A percentile compares a stretch with the other conserved stretches of the same genome.
Evolutionary conservation across 1,139 yeast species (phyloP).

Genomic region (Yamadazyma kanchanaburiensis): DNA sequence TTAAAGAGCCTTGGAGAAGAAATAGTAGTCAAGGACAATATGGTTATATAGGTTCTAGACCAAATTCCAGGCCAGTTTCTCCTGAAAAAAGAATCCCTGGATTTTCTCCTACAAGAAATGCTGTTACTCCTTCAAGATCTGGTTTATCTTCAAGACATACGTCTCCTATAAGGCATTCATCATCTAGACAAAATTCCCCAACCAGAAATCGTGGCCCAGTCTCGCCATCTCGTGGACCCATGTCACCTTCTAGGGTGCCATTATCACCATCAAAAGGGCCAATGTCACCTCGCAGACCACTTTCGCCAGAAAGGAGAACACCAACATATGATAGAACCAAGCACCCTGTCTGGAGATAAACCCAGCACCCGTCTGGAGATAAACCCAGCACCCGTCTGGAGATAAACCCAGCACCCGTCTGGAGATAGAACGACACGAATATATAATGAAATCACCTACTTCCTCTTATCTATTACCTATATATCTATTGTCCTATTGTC

Average conservation of each 20-base stretch:
- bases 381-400: not conserved
- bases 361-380: not conserved
- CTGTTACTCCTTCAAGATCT: constrained; percentile 3
- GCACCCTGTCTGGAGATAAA: no score
- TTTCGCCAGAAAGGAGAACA: constrained; percentile 2
- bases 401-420: not conserved
- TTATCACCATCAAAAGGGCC: constrained; percentile 1
- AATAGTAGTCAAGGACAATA: constrained; percentile 4
- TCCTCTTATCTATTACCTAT: no score
- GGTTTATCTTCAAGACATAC: constrained; percentile 4
- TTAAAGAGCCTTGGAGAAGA: constrained; percentile 7
- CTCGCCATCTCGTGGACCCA: no score
- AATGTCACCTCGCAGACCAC: not conserved
- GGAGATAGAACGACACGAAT: no score
- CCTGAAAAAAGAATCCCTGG: constrained; percentile 3
- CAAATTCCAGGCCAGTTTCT: constrained; percentile 4
- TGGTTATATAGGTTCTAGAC: constrained; percentile 2
- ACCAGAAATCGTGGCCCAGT: no score
- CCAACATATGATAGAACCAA: no score
- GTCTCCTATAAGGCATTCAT: constrained; percentile 3
- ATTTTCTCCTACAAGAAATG: not conserved
- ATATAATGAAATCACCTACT: no score
- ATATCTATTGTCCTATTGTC: not conserved
- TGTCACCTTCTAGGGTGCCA: no score
- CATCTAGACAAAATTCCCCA: constrained; percentile 1